Conservation (phyloP, 257 asterid genomes). For the Fraxinus americana region DNA sequence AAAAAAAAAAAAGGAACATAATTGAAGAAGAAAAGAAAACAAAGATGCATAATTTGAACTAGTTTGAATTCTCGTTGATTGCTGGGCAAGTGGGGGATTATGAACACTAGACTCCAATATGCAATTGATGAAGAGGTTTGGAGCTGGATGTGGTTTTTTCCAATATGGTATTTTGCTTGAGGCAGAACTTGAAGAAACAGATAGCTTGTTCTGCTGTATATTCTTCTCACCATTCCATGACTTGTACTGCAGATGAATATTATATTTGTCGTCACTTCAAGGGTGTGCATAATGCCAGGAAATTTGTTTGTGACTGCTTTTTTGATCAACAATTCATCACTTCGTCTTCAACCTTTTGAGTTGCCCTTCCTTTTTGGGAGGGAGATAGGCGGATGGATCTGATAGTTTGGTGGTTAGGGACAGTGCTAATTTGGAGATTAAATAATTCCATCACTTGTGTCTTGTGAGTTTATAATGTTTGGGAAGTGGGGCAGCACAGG, state of each 20-base stretch:
- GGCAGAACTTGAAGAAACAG: neutral
- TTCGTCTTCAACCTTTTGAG: neutral
- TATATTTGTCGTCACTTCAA: neutral
- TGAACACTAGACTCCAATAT: no score
- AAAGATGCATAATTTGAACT: neutral
- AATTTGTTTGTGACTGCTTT: neutral
- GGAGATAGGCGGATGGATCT: neutral
- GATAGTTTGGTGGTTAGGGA: neutral
- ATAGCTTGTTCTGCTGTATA: neutral
- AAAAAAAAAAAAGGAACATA: neutral
- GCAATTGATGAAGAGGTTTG: no score
- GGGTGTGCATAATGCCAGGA: neutral
- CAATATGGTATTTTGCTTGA: neutral
- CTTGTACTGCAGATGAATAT: neutral
- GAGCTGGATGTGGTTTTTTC: neutral
- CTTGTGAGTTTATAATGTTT: neutral
- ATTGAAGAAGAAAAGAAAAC: neutral
- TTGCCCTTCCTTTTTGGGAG: neutral
- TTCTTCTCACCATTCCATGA: neutral
- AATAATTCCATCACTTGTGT: neutral
- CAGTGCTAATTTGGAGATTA: neutral
- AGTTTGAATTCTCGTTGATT: neutral
- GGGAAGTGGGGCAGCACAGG: neutral
- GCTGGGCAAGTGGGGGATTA: neutral
- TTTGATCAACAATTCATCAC: neutral